These are phyloP conservation scores for Mycena crocata DNA, from an alignment of 768 basidiomycete genomes.

Conservation along the genomic window DNA sequence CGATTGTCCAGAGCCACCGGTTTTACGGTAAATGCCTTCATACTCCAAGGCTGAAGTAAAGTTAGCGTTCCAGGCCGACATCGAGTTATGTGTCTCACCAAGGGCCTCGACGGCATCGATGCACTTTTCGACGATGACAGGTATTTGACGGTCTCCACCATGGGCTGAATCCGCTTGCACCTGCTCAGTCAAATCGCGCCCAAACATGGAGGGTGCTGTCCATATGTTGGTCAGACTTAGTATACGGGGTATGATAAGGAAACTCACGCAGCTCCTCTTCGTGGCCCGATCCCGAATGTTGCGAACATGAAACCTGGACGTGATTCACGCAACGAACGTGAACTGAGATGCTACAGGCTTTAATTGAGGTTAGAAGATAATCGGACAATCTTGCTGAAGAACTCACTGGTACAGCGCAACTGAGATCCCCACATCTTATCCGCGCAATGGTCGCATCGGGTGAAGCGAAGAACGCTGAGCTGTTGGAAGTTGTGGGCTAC, in stretches of 20 bases:
- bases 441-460: constrained; percentile 94
- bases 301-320: constrained; percentile 74
- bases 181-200: constrained; percentile 88
- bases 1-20: constrained; percentile 91
- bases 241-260: constrained; percentile 9
- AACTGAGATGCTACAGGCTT: constrained; percentile 87
- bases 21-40: constrained; percentile 98
- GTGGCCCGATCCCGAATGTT: constrained; percentile 49
- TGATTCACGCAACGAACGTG: constrained; percentile 88
- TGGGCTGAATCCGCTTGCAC: constrained; percentile 70
- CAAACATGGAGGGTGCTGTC: constrained; percentile 91
- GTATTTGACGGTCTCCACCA: constrained; percentile 73
- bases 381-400: constrained; percentile 2
- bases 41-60: constrained; percentile 81
- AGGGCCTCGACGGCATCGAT: constrained; percentile 91
- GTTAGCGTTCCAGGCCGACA: not conserved
- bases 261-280: constrained; percentile 58
- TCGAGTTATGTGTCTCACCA: constrained; percentile 60
- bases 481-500: constrained; percentile 91
- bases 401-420: constrained; percentile 87
- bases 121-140: constrained; percentile 94
- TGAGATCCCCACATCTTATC: constrained; percentile 99
- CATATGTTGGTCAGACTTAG: constrained; percentile 29
- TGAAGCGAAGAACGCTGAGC: constrained; percentile 87
- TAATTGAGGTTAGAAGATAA: constrained; percentile 7